phyloP scores from a whole-genome alignment of 2,329 filamentous ascomycete species.

The Aureobasidium uvarum region DNA sequence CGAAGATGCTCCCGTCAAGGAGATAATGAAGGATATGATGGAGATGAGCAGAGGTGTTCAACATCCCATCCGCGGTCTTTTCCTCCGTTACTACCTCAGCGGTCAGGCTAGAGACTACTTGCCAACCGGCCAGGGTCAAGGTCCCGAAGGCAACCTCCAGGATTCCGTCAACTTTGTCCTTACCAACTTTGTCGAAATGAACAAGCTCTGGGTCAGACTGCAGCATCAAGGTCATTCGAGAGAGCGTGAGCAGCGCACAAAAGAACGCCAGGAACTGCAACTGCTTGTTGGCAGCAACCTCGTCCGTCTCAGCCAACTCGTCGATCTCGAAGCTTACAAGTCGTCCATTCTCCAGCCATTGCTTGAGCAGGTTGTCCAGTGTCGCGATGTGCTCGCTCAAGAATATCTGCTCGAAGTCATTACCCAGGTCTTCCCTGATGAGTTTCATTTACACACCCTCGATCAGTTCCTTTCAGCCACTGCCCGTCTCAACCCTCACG shows the following conservation, averaged over 20 bases:
- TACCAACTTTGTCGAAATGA: conserved; percentile 99
- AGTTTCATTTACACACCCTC: conserved; percentile 95
- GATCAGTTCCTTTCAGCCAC: conserved; percentile 94
- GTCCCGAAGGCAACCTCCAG: conserved; percentile 90
- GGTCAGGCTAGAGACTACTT: conserved; percentile 90
- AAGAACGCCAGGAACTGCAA: conserved; percentile 93
- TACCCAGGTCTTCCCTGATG: conserved; percentile 97
- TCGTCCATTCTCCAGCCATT: conserved; percentile 82
- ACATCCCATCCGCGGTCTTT: conserved; percentile 91
- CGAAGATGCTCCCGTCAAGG: conserved; percentile 96
- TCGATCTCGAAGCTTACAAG: conserved; percentile 93
- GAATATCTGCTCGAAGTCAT: conserved; percentile 98
- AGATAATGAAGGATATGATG: conserved; percentile 99
- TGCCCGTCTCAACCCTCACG: conserved; percentile 87
- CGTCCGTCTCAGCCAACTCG: conserved; percentile 89
- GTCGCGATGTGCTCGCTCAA: conserved; percentile 91
- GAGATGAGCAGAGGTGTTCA: conserved; percentile 99
- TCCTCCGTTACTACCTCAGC: conserved; percentile 92
- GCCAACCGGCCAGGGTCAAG: conserved; percentile 77
- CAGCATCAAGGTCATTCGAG: conserved; percentile 97
- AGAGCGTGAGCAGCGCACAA: conserved; percentile 88
- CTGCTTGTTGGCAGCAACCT: conserved; percentile 95
- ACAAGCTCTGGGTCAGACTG: conserved; percentile 96
- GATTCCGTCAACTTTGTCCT: conserved; percentile 98
- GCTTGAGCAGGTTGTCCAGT: conserved; percentile 96